These are phyloP conservation scores for Babesia ovata DNA, from an alignment of 169 alveolate genomes.

Conservation along the genomic window DNA sequence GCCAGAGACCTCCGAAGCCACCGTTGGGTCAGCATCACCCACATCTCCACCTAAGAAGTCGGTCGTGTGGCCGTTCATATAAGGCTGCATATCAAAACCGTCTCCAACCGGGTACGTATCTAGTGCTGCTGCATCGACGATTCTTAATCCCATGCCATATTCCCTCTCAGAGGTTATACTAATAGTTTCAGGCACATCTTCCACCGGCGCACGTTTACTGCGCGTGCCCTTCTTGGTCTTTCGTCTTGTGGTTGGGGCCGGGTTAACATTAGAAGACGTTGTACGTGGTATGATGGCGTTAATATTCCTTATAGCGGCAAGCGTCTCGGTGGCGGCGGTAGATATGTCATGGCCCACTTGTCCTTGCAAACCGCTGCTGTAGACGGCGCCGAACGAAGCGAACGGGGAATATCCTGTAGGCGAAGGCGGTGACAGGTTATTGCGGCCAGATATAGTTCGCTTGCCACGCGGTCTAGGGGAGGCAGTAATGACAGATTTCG, in stretches of 20 bases:
- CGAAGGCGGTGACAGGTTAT: neutral
- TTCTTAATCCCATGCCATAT: neutral
- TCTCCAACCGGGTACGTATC: neutral
- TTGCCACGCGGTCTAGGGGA: conserved; percentile 18
- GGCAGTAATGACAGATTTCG: neutral
- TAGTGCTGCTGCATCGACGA: neutral
- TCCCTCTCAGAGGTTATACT: neutral
- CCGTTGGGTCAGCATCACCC: neutral
- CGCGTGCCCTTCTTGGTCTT: neutral
- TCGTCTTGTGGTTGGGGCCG: neutral
- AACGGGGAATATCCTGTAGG: conserved; percentile 42
- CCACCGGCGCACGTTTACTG: neutral
- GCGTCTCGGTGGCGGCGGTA: neutral
- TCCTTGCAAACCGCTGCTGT: conserved; percentile 16
- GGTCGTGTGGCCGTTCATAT: neutral
- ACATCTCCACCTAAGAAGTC: neutral
- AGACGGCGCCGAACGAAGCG: conserved; percentile 32
- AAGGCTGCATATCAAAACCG: neutral
- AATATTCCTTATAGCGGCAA: neutral
- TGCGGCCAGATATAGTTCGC: conserved; percentile 13
- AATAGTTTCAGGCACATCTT: neutral
- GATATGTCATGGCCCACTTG: conserved; percentile 3
- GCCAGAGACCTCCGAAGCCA: neutral
- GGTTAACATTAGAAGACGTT: neutral
- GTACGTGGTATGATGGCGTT: neutral